A percentile compares a stretch with the other conserved stretches of the same genome.
These are phyloP conservation scores for Fusarium sp. DNA, from an alignment of 2,329 filamentous ascomycete species.

Conservation along the genomic window DNA sequence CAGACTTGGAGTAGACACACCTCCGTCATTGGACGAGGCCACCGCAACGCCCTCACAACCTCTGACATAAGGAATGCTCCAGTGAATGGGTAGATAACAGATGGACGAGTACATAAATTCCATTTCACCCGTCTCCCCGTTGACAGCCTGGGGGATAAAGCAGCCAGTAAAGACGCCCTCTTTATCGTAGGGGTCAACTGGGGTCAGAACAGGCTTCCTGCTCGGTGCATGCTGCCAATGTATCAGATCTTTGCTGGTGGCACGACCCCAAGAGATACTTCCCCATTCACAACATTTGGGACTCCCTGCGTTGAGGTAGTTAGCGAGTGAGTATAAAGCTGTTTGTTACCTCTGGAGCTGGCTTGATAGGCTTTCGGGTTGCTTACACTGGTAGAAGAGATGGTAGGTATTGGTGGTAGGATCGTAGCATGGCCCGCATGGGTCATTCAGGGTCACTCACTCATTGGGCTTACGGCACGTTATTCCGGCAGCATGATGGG, in stretches of 20 bases:
- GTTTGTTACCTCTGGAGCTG: too few relatives aligned
- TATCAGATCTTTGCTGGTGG: conserved; percentile 49
- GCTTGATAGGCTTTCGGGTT: too few relatives aligned
- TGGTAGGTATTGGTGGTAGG: conserved; percentile 20
- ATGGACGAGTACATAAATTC: conserved; percentile 49
- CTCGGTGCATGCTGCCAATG: too few relatives aligned
- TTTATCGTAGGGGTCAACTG: conserved; percentile 57
- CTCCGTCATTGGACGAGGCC: conserved; percentile 51
- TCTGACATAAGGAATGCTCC: conserved; percentile 49
- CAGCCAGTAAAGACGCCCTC: conserved; percentile 64
- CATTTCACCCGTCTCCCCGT: conserved; percentile 50
- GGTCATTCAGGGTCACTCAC: too few relatives aligned
- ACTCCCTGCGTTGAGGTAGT: conserved; percentile 39
- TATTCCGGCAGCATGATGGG: too few relatives aligned
- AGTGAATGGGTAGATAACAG: conserved; percentile 48
- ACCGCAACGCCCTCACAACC: conserved; percentile 53
- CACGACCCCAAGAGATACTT: conserved; percentile 60
- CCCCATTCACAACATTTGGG: conserved; percentile 50
- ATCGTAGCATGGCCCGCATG: conserved; percentile 27
- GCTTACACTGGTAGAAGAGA: conserved; percentile 27
- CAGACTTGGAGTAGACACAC: conserved; percentile 49
- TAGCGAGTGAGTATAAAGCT: too few relatives aligned
- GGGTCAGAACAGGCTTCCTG: conserved; percentile 48
- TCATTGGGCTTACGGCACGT: too few relatives aligned
- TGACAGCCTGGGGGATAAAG: conserved; percentile 55